These are phyloP conservation scores for Entamoeba moshkovskii DNA, from an alignment of 208 protist genomes.

Conservation along the genomic window DNA sequence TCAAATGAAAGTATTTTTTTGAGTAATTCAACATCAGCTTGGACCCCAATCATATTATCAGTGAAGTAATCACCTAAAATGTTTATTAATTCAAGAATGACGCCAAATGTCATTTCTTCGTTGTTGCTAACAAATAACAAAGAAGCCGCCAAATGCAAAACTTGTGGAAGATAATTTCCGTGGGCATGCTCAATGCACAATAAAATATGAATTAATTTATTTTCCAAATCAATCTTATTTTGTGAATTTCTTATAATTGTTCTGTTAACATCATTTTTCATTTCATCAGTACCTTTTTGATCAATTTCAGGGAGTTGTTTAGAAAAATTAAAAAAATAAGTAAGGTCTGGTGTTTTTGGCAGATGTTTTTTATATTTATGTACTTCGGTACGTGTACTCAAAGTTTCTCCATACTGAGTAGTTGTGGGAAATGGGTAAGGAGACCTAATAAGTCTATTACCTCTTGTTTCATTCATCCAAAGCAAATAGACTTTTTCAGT, in stretches of 20 bases:
- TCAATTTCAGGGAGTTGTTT: background rate
- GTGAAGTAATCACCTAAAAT: background rate
- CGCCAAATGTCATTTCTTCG: background rate
- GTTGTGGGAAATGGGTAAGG: background rate
- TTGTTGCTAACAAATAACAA: background rate
- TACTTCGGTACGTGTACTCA: background rate
- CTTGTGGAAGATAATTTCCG: background rate
- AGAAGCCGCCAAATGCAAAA: background rate
- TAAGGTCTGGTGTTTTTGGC: background rate
- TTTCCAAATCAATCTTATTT: background rate
- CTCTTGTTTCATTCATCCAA: background rate
- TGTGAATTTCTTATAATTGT: background rate
- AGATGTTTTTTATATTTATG: background rate
- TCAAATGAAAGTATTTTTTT: background rate
- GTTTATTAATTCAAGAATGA: background rate
- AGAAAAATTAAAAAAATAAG: background rate
- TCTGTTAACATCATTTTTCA: background rate
- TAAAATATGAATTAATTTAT: background rate
- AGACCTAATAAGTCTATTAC: background rate
- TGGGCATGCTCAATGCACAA: background rate
- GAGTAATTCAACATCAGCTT: background rate
- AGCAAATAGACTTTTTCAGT: background rate
- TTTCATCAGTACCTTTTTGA: background rate
- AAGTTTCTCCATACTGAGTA: background rate
- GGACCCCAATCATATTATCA: background rate